Evolutionary conservation across 352 stramenopile species (phyloP).

Genomic region (Pythium coloratum): DNA sequence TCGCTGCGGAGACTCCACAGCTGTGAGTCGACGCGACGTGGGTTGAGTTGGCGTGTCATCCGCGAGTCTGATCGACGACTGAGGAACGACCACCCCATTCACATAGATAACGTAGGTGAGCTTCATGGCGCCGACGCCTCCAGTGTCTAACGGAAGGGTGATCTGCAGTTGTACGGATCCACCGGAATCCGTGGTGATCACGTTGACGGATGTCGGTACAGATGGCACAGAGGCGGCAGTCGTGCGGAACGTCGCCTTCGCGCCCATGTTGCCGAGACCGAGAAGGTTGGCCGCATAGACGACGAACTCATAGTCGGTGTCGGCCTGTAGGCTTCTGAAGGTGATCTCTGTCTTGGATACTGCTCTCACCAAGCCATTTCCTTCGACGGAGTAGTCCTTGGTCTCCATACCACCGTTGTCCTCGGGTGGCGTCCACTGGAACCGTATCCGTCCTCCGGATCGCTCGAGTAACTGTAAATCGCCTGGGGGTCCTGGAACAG

Average conservation of each 20-base stretch:
- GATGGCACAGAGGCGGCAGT: slow-evolving; percentile 30
- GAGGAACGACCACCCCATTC: slow-evolving; percentile 35
- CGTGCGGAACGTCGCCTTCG: slow-evolving; percentile 31
- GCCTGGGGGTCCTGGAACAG: slow-evolving; percentile 44
- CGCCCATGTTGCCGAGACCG: slow-evolving; percentile 37
- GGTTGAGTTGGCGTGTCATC: not conserved
- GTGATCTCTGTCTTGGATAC: slow-evolving; percentile 8
- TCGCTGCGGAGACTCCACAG: not conserved
- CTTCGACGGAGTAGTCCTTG: slow-evolving; percentile 40
- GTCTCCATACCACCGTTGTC: slow-evolving; percentile 57
- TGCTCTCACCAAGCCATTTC: slow-evolving; percentile 13
- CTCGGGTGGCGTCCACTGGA: slow-evolving; percentile 44
- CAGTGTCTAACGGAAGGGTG: slow-evolving; percentile 39
- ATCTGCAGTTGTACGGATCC: slow-evolving; percentile 40
- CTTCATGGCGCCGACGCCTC: slow-evolving; percentile 30
- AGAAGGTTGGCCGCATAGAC: slow-evolving; percentile 52
- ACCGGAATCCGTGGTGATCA: slow-evolving; percentile 34
- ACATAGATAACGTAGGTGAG: slow-evolving; percentile 46
- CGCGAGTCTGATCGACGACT: not conserved
- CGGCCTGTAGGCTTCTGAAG: slow-evolving; percentile 43
- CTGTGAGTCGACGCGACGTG: not conserved
- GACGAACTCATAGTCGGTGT: slow-evolving; percentile 46
- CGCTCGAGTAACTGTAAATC: slow-evolving; percentile 14
- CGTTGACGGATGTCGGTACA: slow-evolving; percentile 24
- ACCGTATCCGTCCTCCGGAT: slow-evolving; percentile 43